phyloP scores from a whole-genome alignment of 495 filamentous ascomycete genomes.

The Neurospora sp. region DNA sequence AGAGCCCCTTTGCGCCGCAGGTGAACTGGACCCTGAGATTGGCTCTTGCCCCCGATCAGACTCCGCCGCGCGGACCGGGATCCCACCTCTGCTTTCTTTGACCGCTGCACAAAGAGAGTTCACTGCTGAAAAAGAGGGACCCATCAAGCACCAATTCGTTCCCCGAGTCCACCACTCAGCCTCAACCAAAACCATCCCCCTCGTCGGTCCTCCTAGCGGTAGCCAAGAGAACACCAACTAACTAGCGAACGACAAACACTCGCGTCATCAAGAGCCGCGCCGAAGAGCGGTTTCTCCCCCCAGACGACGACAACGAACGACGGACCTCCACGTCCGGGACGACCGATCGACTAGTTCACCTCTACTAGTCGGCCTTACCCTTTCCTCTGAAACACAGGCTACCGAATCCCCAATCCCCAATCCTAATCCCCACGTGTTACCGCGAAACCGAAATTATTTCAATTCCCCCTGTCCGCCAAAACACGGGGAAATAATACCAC shows the following conservation, averaged over 20 bases:
- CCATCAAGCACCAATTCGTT: not conserved
- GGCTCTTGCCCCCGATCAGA: not conserved
- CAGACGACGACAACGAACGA: not conserved
- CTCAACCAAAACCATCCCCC: not conserved
- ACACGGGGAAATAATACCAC: not conserved
- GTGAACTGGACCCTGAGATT: not conserved
- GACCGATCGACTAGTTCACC: not conserved
- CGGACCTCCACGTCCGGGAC: not conserved
- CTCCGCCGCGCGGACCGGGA: not conserved
- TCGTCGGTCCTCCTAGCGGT: not conserved
- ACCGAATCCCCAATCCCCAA: not conserved
- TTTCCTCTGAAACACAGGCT: not conserved
- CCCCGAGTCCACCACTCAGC: not conserved
- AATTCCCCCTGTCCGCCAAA: not conserved
- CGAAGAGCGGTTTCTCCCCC: not conserved
- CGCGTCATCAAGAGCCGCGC: not conserved
- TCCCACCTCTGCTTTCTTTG: not conserved
- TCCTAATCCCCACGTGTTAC: not conserved
- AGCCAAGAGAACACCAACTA: not conserved
- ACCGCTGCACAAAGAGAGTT: not conserved
- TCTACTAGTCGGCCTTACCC: not conserved
- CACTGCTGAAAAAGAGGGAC: not conserved
- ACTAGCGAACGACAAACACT: not conserved
- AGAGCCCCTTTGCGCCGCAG: not conserved
- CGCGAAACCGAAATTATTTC: not conserved